Conservation (phyloP, 371 early-diverging fungal genomes). For the Pancytospora philotis region DNA sequence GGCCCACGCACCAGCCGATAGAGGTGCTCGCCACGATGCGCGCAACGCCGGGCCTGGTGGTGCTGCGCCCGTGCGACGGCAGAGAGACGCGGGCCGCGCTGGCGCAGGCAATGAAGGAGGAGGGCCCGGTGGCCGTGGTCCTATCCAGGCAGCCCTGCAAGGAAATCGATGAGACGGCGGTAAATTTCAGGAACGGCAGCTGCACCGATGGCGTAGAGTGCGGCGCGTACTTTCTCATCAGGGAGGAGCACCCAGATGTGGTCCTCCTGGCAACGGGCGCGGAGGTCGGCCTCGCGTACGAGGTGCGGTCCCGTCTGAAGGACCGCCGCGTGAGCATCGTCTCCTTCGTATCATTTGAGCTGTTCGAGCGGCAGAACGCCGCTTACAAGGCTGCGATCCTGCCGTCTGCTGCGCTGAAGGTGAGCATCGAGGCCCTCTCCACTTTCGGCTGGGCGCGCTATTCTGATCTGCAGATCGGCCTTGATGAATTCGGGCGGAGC, state of each 20-base stretch:
- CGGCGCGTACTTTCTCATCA: constrained; percentile 58
- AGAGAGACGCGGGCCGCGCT: constrained; percentile 66
- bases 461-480: constrained; percentile 76
- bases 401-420: constrained; percentile 65
- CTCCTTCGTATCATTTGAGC: constrained; percentile 80
- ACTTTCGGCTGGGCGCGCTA: constrained; percentile 87
- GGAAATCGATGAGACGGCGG: constrained; percentile 64
- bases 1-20: constrained; percentile 96
- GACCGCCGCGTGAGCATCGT: constrained; percentile 68
- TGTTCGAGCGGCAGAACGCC: constrained; percentile 76
- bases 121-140: constrained; percentile 73
- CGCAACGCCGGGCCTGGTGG: constrained; percentile 77
- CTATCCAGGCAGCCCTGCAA: constrained; percentile 87
- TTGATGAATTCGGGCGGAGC: constrained; percentile 82
- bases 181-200: not conserved
- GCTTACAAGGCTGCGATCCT: constrained; percentile 76
- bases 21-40: constrained; percentile 84
- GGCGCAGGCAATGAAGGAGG: constrained; percentile 43
- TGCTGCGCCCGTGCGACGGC: constrained; percentile 84
- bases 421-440: constrained; percentile 81
- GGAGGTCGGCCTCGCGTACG: constrained; percentile 76
- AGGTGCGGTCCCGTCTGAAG: constrained; percentile 67
- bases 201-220: constrained; percentile 63
- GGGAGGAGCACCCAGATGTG: constrained; percentile 67
- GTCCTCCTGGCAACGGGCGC: constrained; percentile 81